Conservation (phyloP, 2,329 filamentous ascomycete species). For the Fusarium coffeatum region DNA sequence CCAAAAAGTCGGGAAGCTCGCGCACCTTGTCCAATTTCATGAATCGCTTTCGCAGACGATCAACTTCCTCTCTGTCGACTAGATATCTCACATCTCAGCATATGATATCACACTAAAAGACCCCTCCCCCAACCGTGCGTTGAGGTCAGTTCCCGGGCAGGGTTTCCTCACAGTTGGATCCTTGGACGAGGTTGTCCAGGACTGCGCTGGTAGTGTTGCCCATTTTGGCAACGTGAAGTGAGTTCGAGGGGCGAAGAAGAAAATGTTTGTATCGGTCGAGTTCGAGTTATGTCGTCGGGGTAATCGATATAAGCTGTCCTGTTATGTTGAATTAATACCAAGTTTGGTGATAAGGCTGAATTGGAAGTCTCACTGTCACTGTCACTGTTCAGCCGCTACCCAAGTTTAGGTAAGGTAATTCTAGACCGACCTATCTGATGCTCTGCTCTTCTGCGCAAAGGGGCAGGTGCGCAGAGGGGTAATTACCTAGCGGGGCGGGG, state of each 20-base stretch:
- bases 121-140: slow-evolving; percentile 14
- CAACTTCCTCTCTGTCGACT: slow-evolving; percentile 98
- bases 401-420: slow-evolving; percentile 36
- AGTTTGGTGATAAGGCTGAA: slow-evolving; percentile 48
- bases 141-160: slow-evolving; percentile 7
- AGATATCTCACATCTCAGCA: slow-evolving; percentile 29
- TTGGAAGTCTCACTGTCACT: slow-evolving; percentile 35
- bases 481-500: slow-evolving; percentile 37
- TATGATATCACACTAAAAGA: slow-evolving; percentile 16
- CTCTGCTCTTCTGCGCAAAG: slow-evolving; percentile 33
- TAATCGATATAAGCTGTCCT: slow-evolving; percentile 13
- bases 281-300: not conserved
- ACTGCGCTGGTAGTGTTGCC: slow-evolving; percentile 78
- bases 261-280: not conserved
- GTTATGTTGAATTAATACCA: slow-evolving; percentile 11
- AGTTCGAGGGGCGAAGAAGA: not conserved
- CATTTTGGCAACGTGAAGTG: slow-evolving; percentile 57
- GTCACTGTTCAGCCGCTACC: slow-evolving; percentile 13
- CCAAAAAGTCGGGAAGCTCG: slow-evolving; percentile 17
- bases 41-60: slow-evolving; percentile 93
- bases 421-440: slow-evolving; percentile 25
- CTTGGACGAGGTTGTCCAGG: slow-evolving; percentile 95
- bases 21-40: slow-evolving; percentile 98
- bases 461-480: slow-evolving; percentile 42
- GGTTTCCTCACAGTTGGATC: slow-evolving; percentile 82